Percentiles rank a stretch among this genome's conserved stretches.
phyloP scores from a whole-genome alignment of 2,329 filamentous ascomycete species.

The Metarhizium sp. region DNA sequence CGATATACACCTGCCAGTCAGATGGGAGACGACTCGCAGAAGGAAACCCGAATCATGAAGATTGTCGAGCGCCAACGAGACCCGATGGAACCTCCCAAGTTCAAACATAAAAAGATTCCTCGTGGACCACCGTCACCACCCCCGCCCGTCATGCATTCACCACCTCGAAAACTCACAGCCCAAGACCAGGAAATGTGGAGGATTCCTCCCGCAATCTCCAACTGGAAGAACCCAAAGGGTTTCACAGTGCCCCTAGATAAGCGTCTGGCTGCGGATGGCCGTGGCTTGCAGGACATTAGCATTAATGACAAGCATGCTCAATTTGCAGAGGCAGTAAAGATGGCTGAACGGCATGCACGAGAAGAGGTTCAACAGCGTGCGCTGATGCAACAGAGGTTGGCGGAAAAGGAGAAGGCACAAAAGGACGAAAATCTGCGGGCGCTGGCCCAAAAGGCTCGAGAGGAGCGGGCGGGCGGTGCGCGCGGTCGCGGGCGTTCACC shows the following conservation, averaged over 20 bases:
- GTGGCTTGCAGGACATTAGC: slow-evolving; percentile 82
- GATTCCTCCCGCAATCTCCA: slow-evolving; percentile 77
- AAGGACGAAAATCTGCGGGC: slow-evolving; percentile 88
- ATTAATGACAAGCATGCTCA: slow-evolving; percentile 99
- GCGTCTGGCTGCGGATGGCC: slow-evolving; percentile 84
- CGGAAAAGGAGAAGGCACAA: slow-evolving; percentile 90
- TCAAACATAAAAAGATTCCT: slow-evolving; percentile 98
- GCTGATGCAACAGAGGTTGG: slow-evolving; percentile 89
- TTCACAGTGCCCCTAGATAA: slow-evolving; percentile 96
- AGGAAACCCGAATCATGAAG: slow-evolving; percentile 96
- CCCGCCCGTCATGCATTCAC: slow-evolving; percentile 89
- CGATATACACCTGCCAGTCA: slow-evolving; percentile 93
- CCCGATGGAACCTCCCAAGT: slow-evolving; percentile 94
- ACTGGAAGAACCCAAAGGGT: slow-evolving; percentile 99
- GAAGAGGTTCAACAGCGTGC: slow-evolving; percentile 91
- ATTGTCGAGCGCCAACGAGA: slow-evolving; percentile 91
- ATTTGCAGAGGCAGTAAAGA: slow-evolving; percentile 88
- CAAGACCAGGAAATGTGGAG: slow-evolving; percentile 97
- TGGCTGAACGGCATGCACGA: slow-evolving; percentile 86
- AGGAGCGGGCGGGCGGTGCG: slow-evolving; percentile 56
- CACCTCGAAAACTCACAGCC: slow-evolving; percentile 87
- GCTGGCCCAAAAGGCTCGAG: slow-evolving; percentile 83
- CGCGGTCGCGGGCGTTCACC: slow-evolving; percentile 30
- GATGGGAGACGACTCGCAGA: slow-evolving; percentile 80
- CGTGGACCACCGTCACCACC: slow-evolving; percentile 86